Evolutionary conservation across 139 green algal species (phyloP).

Genomic region (Chlorokybus atmophyticus): DNA sequence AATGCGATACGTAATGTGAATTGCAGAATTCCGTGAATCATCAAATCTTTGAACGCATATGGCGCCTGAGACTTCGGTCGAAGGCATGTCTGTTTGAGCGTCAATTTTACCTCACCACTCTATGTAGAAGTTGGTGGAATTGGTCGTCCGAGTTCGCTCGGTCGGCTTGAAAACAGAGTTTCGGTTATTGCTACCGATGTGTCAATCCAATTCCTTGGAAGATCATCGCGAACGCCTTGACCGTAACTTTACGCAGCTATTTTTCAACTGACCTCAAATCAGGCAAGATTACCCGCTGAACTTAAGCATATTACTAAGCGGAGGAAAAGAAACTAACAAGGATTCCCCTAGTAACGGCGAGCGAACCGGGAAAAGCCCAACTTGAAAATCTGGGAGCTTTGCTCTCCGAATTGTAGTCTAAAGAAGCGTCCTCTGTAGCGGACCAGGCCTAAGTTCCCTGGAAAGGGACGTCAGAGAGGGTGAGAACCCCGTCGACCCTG

Average conservation of each 20-base stretch:
- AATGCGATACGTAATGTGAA: slow-evolving; percentile 80
- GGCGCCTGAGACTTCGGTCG: slow-evolving; percentile 57
- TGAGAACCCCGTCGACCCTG: no score
- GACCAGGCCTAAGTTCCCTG: no score
- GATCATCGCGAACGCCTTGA: no score
- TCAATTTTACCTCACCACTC: slow-evolving; percentile 43
- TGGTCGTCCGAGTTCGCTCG: slow-evolving; percentile 11
- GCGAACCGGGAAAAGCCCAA: slow-evolving; percentile 69
- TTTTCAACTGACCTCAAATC: slow-evolving; percentile 62
- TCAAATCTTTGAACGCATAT: slow-evolving; percentile 88
- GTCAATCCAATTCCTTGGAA: no score
- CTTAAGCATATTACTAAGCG: slow-evolving; percentile 92
- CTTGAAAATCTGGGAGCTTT: slow-evolving; percentile 64
- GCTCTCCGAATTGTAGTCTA: slow-evolving; percentile 61
- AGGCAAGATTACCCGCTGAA: slow-evolving; percentile 81
- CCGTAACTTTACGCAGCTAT: no score
- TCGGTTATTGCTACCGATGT: no score
- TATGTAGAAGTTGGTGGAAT: slow-evolving; percentile 23
- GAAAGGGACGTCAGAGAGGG: no score
- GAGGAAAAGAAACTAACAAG: no score
- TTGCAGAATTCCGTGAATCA: slow-evolving; percentile 77
- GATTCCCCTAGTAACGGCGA: no score
- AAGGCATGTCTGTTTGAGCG: slow-evolving; percentile 75
- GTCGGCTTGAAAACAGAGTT: no score
- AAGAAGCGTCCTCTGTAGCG: no score